Percentiles rank a stretch among this genome's conserved stretches.
Conservation (phyloP, 2,329 filamentous ascomycete species). For the Nemania sp. region DNA sequence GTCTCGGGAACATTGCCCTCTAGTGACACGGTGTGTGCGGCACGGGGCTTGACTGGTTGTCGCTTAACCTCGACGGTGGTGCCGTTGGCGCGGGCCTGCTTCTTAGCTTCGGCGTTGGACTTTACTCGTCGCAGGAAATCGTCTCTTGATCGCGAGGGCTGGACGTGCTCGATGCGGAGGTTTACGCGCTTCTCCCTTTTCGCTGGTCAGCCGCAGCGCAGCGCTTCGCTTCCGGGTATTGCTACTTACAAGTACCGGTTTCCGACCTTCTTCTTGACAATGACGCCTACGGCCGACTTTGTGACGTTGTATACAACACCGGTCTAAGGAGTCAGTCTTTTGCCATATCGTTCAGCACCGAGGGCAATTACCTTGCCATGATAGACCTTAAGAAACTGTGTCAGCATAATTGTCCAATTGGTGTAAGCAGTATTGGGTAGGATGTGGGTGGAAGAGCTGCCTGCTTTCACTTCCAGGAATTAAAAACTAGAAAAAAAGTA, state of each 20-base stretch:
- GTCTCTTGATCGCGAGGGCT: slow-evolving; percentile 81
- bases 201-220: too few species aligned
- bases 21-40: slow-evolving; percentile 56
- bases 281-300: slow-evolving; percentile 96
- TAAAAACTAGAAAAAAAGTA: too few species aligned
- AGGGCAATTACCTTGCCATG: slow-evolving; percentile 70
- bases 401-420: too few species aligned
- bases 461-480: too few species aligned
- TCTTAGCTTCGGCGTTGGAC: slow-evolving; percentile 13
- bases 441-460: too few species aligned
- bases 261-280: slow-evolving; percentile 99
- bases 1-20: slow-evolving; percentile 89
- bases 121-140: slow-evolving; percentile 30
- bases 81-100: not conserved
- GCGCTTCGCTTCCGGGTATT: too few species aligned
- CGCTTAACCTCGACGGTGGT: slow-evolving; percentile 1
- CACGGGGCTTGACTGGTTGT: not conserved
- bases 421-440: too few species aligned
- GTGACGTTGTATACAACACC: slow-evolving; percentile 99
- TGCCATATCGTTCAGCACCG: not conserved
- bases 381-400: slow-evolving; percentile 99
- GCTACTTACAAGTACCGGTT: slow-evolving; percentile 99
- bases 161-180: slow-evolving; percentile 97
- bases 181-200: slow-evolving; percentile 99
- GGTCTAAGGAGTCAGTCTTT: slow-evolving; percentile 52